Conservation (phyloP, 768 basidiomycete genomes). For the Lactifluus hygrophoroides region DNA sequence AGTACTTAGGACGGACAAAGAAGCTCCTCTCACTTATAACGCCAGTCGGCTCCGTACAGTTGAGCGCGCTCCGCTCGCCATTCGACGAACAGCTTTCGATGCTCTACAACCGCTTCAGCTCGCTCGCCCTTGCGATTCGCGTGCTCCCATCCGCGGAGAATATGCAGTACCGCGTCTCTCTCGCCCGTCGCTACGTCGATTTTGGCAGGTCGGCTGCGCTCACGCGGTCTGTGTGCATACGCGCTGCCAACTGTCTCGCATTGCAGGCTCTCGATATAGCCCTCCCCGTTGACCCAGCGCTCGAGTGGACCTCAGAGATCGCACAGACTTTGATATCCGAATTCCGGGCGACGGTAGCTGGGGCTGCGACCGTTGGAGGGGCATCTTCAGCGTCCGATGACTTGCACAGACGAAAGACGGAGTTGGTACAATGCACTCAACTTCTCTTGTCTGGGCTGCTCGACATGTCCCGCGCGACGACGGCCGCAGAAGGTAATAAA, state of each 20-base stretch:
- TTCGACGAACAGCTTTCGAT: slow-evolving; percentile 52
- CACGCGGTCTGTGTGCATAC: slow-evolving; percentile 63
- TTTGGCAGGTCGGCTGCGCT: slow-evolving; percentile 58
- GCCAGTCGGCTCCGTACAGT: slow-evolving; percentile 62
- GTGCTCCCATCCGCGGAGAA: slow-evolving; percentile 48
- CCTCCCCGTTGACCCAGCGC: slow-evolving; percentile 42
- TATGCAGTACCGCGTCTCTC: slow-evolving; percentile 46
- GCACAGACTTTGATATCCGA: slow-evolving; percentile 47
- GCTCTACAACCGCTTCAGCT: slow-evolving; percentile 75
- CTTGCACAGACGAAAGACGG: slow-evolving; percentile 16
- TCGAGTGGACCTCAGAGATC: slow-evolving; percentile 61
- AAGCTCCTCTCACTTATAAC: slow-evolving; percentile 65
- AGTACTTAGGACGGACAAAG: slow-evolving; percentile 38
- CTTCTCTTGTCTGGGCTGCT: slow-evolving; percentile 15
- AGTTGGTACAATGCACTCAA: slow-evolving; percentile 12
- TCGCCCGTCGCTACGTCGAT: slow-evolving; percentile 55
- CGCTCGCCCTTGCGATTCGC: slow-evolving; percentile 59
- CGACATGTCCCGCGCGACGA: slow-evolving; percentile 35
- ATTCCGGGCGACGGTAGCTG: slow-evolving; percentile 27
- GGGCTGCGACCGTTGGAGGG: background rate
- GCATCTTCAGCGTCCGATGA: too few species aligned
- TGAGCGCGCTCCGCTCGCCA: slow-evolving; percentile 46
- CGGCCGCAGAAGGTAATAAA: background rate
- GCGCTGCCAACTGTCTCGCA: slow-evolving; percentile 64
- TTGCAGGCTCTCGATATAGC: slow-evolving; percentile 49